phyloP scores from a whole-genome alignment of 352 stramenopile genomes.

The Blastocystis sp. region DNA sequence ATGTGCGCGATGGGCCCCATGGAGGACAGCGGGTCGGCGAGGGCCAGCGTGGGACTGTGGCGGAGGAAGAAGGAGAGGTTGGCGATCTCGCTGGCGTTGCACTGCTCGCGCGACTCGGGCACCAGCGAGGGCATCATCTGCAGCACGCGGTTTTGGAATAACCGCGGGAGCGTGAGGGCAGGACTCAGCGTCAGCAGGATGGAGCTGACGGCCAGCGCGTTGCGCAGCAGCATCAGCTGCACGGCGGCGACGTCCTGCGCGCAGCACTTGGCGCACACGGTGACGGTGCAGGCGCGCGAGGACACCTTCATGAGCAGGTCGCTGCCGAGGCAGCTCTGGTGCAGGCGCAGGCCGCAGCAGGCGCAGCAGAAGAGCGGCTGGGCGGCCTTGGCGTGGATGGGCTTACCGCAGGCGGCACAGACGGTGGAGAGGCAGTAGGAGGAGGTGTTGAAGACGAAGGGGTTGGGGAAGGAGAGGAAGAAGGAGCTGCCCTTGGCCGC shows the following conservation, averaged over 20 bases:
- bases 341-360: not conserved
- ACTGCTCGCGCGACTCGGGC: not conserved
- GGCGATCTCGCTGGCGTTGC: not conserved
- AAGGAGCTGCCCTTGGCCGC: not conserved
- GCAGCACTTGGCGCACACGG: not conserved
- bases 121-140: not conserved
- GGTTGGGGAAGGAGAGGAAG: not conserved
- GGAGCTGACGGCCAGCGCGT: not conserved
- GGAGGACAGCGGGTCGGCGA: not conserved
- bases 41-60: not conserved
- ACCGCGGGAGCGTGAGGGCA: not conserved
- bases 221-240: constrained; percentile 4
- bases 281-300: not conserved
- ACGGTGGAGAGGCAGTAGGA: not conserved
- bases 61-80: not conserved
- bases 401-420: not conserved
- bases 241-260: not conserved
- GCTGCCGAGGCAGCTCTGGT: not conserved
- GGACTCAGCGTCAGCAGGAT: not conserved
- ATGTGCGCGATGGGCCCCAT: not conserved
- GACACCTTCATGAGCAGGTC: not conserved
- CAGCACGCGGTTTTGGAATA: not conserved
- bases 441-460: not conserved
- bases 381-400: not conserved
- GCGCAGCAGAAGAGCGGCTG: not conserved